Evolutionary conservation across 805 yeast genomes (phyloP).

Genomic region (Scheffersomyces stipitis): DNA sequence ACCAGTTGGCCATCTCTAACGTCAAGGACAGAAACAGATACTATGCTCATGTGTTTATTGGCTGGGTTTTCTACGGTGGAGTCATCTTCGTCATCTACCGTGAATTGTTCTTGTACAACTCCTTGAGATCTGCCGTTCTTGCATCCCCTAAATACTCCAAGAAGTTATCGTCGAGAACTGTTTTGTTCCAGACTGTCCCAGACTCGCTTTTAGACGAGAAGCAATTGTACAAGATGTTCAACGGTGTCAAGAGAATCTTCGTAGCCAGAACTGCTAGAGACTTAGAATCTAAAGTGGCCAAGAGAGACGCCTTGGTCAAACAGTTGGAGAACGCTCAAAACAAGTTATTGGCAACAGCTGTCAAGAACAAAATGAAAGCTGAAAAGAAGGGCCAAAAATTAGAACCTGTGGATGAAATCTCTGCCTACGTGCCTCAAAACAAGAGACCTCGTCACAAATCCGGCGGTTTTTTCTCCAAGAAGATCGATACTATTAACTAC

Average conservation of each 20-base stretch:
- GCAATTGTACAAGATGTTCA: slow-evolving; percentile 72
- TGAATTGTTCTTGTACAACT: slow-evolving; percentile 75
- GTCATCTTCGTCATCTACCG: slow-evolving; percentile 75
- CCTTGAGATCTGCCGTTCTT: slow-evolving; percentile 73
- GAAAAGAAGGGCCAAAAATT: slow-evolving; percentile 61
- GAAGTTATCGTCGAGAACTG: slow-evolving; percentile 74
- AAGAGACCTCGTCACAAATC: slow-evolving; percentile 64
- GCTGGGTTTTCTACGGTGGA: slow-evolving; percentile 75
- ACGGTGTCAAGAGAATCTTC: slow-evolving; percentile 81
- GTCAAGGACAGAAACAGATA: slow-evolving; percentile 60
- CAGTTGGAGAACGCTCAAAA: slow-evolving; percentile 69
- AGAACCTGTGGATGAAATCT: slow-evolving; percentile 48
- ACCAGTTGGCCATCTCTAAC: slow-evolving; percentile 76
- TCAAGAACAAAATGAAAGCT: slow-evolving; percentile 60
- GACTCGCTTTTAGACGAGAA: slow-evolving; percentile 67
- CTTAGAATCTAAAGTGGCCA: slow-evolving; percentile 53
- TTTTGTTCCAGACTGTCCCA: slow-evolving; percentile 83
- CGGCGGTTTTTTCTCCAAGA: slow-evolving; percentile 48
- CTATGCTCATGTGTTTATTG: slow-evolving; percentile 81
- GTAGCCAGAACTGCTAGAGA: slow-evolving; percentile 65
- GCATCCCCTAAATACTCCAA: slow-evolving; percentile 80
- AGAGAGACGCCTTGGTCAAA: slow-evolving; percentile 59
- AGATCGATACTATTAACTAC: slow-evolving; percentile 61
- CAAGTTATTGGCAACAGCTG: slow-evolving; percentile 56
- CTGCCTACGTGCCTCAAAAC: slow-evolving; percentile 59